Base-by-base conservation (phyloP, 305 asterid genomes). In the Fraxinus sp. region DNA sequence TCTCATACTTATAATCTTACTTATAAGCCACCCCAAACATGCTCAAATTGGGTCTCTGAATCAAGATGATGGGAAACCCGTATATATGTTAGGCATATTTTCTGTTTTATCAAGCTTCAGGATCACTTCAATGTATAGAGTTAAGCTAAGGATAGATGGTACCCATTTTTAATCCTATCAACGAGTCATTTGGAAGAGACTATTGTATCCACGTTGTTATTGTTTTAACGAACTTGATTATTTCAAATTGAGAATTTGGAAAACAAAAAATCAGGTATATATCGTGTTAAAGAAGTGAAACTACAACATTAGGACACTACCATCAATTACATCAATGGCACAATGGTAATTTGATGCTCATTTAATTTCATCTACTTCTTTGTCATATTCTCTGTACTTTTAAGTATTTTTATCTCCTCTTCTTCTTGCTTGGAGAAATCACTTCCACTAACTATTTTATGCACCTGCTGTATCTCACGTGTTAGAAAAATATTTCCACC, bases 211-310 rank as follows among this genome's bases (percentile, higher is more conserved):
- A 37, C 80, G 46, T 64, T 64, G 33, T 22, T 24, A 22, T 62
- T 66, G 24, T 75, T 33, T 26, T 9, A 22, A 59, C 6, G 18
- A 10, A 36, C 80, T 24, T 73, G 68, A 52, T 68, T 44, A 9
- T 18, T 77, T 64, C 76, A 62, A 71, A 76, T 71, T 82, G 83
- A 82, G 26, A 71, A 57, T 77, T 18, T 26, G 46, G 41, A 22
- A 22, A 72, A 52, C 32, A 79, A 52, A 24, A 77, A 30, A 79
- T 64, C 57, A 14, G 20, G 33, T 24, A 37, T 52, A 30, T 33
- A 1, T 81, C 74, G 18, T 64, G 78, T 75, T 62, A 84, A 36
- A 71, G 68, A 76, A 80, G 78, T 70, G 32, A 73, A 24, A 44
- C 35, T 76, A 24, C 33, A 35, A 64, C 39, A 49, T 32, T 28